These are phyloP conservation scores for Obba rivulosa DNA, from an alignment of 768 basidiomycete species.

Conservation along the genomic window DNA sequence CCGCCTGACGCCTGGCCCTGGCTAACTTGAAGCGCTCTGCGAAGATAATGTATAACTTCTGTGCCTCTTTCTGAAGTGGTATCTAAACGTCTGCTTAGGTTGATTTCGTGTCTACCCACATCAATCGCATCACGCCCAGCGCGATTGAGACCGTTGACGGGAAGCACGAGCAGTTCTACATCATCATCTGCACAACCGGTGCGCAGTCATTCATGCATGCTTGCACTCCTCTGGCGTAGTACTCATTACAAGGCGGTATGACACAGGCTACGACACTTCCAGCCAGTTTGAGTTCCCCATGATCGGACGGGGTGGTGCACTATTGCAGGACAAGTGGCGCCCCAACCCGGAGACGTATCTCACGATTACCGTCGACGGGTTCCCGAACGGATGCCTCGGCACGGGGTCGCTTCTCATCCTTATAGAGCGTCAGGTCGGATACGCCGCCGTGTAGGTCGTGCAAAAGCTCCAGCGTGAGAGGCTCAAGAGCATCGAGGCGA, in stretches of 20 bases:
- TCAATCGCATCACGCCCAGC: constrained; percentile 43
- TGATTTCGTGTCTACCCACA: constrained; percentile 44
- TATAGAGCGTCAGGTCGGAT: constrained; percentile 52
- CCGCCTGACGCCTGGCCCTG: constrained; percentile 60
- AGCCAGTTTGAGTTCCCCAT: constrained; percentile 45
- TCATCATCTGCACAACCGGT: constrained; percentile 63
- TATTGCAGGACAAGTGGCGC: constrained; percentile 45
- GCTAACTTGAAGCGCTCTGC: constrained; percentile 60
- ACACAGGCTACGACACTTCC: constrained; percentile 46
- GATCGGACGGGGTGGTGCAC: constrained; percentile 46
- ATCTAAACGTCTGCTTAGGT: constrained; percentile 28
- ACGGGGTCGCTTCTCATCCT: constrained; percentile 50
- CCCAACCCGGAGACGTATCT: constrained; percentile 57
- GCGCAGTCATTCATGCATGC: constrained; percentile 1
- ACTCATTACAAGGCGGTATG: neutral
- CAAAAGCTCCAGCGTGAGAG: constrained; percentile 56
- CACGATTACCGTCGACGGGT: constrained; percentile 50
- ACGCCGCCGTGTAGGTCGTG: constrained; percentile 44
- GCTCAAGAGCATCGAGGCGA: constrained; percentile 55
- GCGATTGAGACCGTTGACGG: constrained; percentile 58
- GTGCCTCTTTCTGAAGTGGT: neutral
- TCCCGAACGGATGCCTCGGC: constrained; percentile 58
- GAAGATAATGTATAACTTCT: constrained; percentile 45
- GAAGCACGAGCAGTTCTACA: constrained; percentile 45
- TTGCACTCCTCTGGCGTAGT: constrained; percentile 1